phyloP scores from a whole-genome alignment of 306 rosid genomes.

The Sicyos baderoa region DNA sequence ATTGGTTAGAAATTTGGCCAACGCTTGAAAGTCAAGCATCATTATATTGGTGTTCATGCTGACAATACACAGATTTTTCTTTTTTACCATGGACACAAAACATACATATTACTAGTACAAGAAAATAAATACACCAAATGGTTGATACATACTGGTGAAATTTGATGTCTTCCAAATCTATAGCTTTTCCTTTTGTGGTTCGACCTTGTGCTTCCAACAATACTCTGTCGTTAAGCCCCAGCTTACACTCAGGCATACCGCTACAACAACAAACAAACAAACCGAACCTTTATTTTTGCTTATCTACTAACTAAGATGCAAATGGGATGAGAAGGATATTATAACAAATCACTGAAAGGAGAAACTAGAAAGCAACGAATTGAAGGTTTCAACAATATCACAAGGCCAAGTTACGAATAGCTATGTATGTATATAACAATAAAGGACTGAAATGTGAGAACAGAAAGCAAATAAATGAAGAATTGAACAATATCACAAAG shows the following conservation, averaged over 20 bases:
- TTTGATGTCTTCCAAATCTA: slow-evolving; percentile 98
- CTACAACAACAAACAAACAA: slow-evolving; percentile 39
- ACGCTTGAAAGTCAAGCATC: background rate
- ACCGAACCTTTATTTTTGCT: slow-evolving; percentile 12
- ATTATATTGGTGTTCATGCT: slow-evolving; percentile 16
- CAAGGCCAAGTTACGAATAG: background rate
- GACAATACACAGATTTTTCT: background rate
- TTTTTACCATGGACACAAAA: background rate
- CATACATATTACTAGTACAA: background rate
- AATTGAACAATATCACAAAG: background rate
- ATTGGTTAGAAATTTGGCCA: slow-evolving; percentile 21
- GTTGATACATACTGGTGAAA: slow-evolving; percentile 94
- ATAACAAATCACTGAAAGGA: background rate
- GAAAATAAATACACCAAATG: slow-evolving; percentile 24
- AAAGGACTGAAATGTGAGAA: background rate
- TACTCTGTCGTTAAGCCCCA: slow-evolving; percentile 88
- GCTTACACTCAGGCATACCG: slow-evolving; percentile 99
- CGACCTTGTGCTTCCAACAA: slow-evolving; percentile 96
- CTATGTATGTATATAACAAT: background rate
- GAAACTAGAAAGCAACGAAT: background rate
- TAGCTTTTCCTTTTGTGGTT: slow-evolving; percentile 86
- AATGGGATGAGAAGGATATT: slow-evolving; percentile 12
- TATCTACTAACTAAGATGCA: background rate
- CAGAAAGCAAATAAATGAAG: slow-evolving; percentile 7
- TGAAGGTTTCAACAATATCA: background rate